These are phyloP conservation scores for Stagonosporopsis chrysanthemi DNA, from an alignment of 2,329 filamentous ascomycete genomes.

Conservation along the genomic window DNA sequence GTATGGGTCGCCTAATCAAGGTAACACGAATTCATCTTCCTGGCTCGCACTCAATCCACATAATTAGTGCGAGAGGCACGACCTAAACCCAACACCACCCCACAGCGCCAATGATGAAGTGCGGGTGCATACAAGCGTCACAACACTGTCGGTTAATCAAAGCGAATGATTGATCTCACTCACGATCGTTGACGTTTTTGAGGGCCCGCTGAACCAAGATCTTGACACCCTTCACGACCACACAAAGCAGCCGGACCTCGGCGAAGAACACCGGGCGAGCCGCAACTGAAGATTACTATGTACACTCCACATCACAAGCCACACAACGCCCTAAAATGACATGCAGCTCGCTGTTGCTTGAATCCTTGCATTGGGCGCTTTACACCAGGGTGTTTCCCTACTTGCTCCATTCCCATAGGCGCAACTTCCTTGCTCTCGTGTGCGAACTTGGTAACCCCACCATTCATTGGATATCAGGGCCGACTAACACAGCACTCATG, in stretches of 20 bases:
- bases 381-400: slow-evolving; percentile 26
- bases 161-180: neutral
- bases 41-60: slow-evolving; percentile 8
- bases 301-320: slow-evolving; percentile 27
- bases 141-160: neutral
- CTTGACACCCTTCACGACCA: slow-evolving; percentile 7
- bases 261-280: slow-evolving; percentile 27
- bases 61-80: slow-evolving; percentile 9
- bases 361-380: slow-evolving; percentile 11
- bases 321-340: slow-evolving; percentile 31
- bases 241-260: slow-evolving; percentile 18
- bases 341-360: slow-evolving; percentile 31
- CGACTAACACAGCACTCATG: slow-evolving; percentile 2
- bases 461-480: slow-evolving; percentile 4
- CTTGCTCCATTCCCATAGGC: slow-evolving; percentile 27
- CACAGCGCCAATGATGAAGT: slow-evolving; percentile 11
- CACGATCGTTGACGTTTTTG: slow-evolving; percentile 12
- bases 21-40: slow-evolving; percentile 11
- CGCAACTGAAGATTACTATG: slow-evolving; percentile 17
- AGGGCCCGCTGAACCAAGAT: slow-evolving; percentile 11
- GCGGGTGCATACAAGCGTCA: slow-evolving; percentile 1
- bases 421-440: slow-evolving; percentile 17
- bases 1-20: slow-evolving; percentile 19
- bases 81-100: slow-evolving; percentile 13
- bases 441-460: slow-evolving; percentile 26